Percentiles rank a stretch among this genome's conserved stretches.
phyloP scores from a whole-genome alignment of 2,329 filamentous ascomycete species.

The Myriosclerotinia scirpicola region DNA sequence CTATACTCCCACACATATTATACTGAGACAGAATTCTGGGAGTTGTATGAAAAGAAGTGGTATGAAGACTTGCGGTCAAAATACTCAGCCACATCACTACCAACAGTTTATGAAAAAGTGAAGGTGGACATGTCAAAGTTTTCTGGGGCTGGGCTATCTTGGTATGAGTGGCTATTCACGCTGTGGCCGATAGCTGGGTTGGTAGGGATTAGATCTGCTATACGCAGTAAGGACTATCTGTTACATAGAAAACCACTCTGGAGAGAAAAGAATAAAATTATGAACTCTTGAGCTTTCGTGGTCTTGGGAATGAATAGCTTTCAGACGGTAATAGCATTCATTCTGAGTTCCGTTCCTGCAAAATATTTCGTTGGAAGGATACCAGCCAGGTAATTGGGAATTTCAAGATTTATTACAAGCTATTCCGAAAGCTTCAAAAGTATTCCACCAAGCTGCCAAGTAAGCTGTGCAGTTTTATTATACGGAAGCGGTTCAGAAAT shows the following conservation, averaged over 20 bases:
- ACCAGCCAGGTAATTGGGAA: too few species aligned
- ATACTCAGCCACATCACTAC: not conserved
- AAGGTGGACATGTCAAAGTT: not conserved
- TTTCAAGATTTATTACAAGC: too few species aligned
- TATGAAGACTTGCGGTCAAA: not conserved
- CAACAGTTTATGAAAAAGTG: slow-evolving; percentile 1
- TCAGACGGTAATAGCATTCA: too few species aligned
- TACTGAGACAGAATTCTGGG: slow-evolving; percentile 1
- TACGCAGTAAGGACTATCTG: not conserved
- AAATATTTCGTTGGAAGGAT: too few species aligned
- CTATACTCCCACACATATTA: slow-evolving; percentile 4
- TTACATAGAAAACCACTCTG: not conserved
- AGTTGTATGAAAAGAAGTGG: not conserved
- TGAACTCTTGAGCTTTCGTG: not conserved
- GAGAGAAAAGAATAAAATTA: not conserved
- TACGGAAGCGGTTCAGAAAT: too few species aligned
- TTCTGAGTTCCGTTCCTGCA: too few species aligned
- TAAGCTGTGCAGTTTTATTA: too few species aligned
- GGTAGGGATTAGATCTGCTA: not conserved
- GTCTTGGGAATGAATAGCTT: too few species aligned
- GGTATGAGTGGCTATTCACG: slow-evolving; percentile 3
- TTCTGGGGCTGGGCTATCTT: not conserved
- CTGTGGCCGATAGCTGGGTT: not conserved
- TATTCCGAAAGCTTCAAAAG: too few species aligned
- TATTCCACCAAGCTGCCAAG: too few species aligned